A percentile compares a stretch with the other conserved stretches of the same genome.
Evolutionary conservation across 2,329 filamentous ascomycete genomes (phyloP).

Genomic region (Ilyonectria mors-panacis): DNA sequence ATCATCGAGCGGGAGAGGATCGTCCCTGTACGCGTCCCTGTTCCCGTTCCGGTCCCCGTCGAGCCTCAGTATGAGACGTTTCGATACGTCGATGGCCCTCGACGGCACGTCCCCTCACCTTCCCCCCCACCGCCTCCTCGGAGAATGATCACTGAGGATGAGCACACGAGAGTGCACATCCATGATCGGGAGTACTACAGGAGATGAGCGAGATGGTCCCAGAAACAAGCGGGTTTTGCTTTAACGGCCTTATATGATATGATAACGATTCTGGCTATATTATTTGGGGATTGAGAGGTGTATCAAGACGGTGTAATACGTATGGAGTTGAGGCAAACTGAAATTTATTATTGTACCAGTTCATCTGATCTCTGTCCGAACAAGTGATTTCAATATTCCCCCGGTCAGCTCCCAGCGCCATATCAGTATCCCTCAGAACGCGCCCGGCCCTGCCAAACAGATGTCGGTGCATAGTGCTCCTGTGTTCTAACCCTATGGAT

Average conservation of each 20-base stretch:
- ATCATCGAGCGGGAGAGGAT: slow-evolving; percentile 67
- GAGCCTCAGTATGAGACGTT: slow-evolving; percentile 63
- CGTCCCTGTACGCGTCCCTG: slow-evolving; percentile 59
- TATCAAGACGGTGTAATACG: slow-evolving; percentile 22
- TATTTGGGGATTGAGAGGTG: neutral
- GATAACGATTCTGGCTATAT: slow-evolving; percentile 34
- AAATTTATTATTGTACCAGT: slow-evolving; percentile 4
- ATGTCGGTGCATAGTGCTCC: neutral
- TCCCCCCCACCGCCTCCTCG: slow-evolving; percentile 50
- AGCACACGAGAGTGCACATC: slow-evolving; percentile 50
- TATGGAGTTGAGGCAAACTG: slow-evolving; percentile 37
- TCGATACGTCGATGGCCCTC: slow-evolving; percentile 67
- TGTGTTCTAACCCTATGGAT: neutral
- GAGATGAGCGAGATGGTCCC: slow-evolving; percentile 22
- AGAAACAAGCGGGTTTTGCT: neutral
- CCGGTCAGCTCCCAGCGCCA: neutral
- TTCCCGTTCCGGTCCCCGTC: slow-evolving; percentile 58
- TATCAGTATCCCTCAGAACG: slow-evolving; percentile 3
- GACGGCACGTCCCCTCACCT: slow-evolving; percentile 50
- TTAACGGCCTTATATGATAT: slow-evolving; percentile 42
- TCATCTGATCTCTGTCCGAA: neutral
- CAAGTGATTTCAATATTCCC: neutral
- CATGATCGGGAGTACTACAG: slow-evolving; percentile 54
- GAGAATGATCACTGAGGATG: slow-evolving; percentile 52
- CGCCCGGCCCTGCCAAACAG: neutral